A percentile compares a stretch with the other conserved stretches of the same genome.
Conservation (phyloP, 768 basidiomycete species). For the Phanerochaete sordida region DNA sequence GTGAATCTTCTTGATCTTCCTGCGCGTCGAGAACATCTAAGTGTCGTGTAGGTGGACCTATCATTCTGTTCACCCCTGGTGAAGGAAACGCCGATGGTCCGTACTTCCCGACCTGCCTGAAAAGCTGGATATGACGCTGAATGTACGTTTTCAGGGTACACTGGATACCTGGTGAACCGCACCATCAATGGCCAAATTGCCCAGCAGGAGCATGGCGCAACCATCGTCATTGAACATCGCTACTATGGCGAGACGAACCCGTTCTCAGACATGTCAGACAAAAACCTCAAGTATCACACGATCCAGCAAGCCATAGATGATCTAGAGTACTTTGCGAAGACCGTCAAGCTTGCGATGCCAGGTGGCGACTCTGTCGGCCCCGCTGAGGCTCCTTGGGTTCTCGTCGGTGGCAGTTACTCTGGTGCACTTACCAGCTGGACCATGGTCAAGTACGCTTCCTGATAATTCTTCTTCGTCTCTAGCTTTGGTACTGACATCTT, state of each 20-base stretch:
- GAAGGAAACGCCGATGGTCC: slow-evolving; percentile 11
- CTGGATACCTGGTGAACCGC: slow-evolving; percentile 52
- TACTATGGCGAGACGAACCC: slow-evolving; percentile 74
- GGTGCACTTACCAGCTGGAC: slow-evolving; percentile 51
- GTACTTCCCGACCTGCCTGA: background rate
- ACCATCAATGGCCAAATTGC: slow-evolving; percentile 61
- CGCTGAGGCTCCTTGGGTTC: slow-evolving; percentile 36
- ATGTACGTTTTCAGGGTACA: slow-evolving; percentile 18
- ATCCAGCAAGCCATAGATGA: slow-evolving; percentile 72
- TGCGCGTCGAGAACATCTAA: too few relatives aligned
- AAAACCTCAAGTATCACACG: slow-evolving; percentile 54
- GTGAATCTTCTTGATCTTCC: slow-evolving; percentile 43
- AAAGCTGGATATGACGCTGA: background rate
- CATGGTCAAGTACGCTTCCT: slow-evolving; percentile 52
- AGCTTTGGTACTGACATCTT: too few relatives aligned
- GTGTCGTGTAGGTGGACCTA: slow-evolving; percentile 13
- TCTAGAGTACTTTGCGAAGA: slow-evolving; percentile 61
- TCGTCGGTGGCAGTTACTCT: slow-evolving; percentile 37
- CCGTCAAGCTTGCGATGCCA: slow-evolving; percentile 62
- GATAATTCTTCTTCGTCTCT: background rate
- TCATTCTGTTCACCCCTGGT: slow-evolving; percentile 15
- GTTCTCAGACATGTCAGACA: slow-evolving; percentile 49
- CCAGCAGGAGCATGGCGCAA: slow-evolving; percentile 57
- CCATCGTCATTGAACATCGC: slow-evolving; percentile 62
- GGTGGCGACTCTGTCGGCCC: slow-evolving; percentile 56